Evolutionary conservation across 139 green algal genomes (phyloP), one percentile per base, ranked within the genome.

Genomic region (Pleodorina starrii): DNA sequence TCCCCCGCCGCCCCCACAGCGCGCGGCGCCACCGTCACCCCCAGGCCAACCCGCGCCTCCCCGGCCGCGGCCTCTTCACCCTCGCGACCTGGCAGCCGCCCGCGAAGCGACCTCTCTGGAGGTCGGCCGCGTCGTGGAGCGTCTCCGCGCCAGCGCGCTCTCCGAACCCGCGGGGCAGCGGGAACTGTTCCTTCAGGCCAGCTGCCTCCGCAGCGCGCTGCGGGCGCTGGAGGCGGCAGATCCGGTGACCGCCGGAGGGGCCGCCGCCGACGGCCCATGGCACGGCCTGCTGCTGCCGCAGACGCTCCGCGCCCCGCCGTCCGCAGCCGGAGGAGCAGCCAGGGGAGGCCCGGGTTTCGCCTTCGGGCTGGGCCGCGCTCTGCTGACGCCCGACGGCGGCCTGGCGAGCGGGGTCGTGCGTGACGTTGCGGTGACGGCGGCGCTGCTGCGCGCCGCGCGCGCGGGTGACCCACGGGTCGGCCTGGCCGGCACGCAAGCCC

Each of bases 131-230:
- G 1, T 77, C 27, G 1, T 46, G 2, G 72, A 76, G 5, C 85
- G 51, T 1, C 72, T 90, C n/a, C 69, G 85, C 12, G 29, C 54
- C 11, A 71, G 2, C 9, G 72, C 73, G 27, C 40, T 85, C 44
- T n/a, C 35, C 0, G 85, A 82, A 38, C 51, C 54, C 12, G 19
- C 29, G 7, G 14, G 66, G 0, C 74, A 75, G 25, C 42, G 43
- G 42, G 72, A 84, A 50, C 73, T 82, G 27, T 51, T 90, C 25
- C 85, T 90, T 72, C 51, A 77, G 27, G 5, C 40, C 21, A 59
- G 50, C 74, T 69, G 48, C 85, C 60, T 87, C 5, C 43, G 60
- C 42, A 44, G 29, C 60, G 81, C 25, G 10, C 36, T 69, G 16
- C 59, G 60, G 7, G 81, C 29, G 3, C 42, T 87, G 50, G 44